Conservation (phyloP, 2,329 filamentous ascomycete genomes). For the Monosporascus sp. region DNA sequence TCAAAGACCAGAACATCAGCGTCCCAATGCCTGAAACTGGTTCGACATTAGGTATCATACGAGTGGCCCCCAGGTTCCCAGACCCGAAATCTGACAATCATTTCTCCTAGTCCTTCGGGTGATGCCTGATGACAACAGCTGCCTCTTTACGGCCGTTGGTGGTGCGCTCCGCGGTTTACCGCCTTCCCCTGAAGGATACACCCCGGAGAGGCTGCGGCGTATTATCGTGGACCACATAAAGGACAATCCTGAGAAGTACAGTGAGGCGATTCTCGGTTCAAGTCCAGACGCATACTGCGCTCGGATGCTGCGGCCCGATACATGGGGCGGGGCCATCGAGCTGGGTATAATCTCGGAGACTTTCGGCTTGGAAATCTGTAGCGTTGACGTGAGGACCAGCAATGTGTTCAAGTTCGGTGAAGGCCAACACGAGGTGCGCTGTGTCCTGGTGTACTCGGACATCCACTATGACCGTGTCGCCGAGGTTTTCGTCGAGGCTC, state of each 20-base stretch:
- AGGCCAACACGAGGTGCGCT: conserved; percentile 55
- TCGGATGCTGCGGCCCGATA: conserved; percentile 73
- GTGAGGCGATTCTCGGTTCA: conserved; percentile 69
- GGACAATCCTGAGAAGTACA: conserved; percentile 65
- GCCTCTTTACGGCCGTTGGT: conserved; percentile 85
- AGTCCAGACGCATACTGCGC: conserved; percentile 70
- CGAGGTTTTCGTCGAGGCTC: conserved; percentile 58
- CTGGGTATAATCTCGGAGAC: conserved; percentile 78
- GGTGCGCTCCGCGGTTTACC: conserved; percentile 63
- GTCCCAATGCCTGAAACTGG: conserved; percentile 45
- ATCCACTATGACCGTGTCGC: conserved; percentile 93
- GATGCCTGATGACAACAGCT: conserved; percentile 96
- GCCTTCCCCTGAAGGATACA: conserved; percentile 27
- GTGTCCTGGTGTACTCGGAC: conserved; percentile 82
- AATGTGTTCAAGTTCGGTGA: conserved; percentile 65
- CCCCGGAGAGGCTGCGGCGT: conserved; percentile 53
- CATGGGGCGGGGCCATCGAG: conserved; percentile 91
- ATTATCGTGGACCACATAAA: conserved; percentile 78
- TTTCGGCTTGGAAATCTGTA: conserved; percentile 80
- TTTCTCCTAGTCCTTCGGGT: conserved; percentile 64
- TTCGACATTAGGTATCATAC: conserved; percentile 42
- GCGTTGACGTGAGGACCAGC: conserved; percentile 65
- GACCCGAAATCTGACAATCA: conserved; percentile 3
- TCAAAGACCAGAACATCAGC: conserved; percentile 37
- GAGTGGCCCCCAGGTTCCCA: neutral